These are phyloP conservation scores for Puccinia polysora DNA, from an alignment of 1,284 basidiomycete genomes.

Conservation along the genomic window DNA sequence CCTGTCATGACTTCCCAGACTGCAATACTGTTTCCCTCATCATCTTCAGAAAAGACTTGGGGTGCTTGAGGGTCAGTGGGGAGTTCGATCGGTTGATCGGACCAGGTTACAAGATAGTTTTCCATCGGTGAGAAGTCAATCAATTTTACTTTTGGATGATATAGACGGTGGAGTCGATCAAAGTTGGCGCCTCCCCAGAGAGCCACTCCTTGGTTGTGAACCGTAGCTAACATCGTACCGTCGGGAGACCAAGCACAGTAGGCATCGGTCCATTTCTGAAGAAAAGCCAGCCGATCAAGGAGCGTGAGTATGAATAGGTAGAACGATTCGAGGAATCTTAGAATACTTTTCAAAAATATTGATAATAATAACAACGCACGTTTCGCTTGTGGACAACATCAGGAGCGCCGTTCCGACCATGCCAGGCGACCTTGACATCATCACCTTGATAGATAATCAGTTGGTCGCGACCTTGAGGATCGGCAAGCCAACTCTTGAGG, in stretches of 20 bases:
- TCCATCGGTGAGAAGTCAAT: slow-evolving; percentile 98
- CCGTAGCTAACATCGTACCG: slow-evolving; percentile 87
- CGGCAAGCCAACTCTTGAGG: slow-evolving; percentile 88
- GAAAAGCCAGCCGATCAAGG: background rate
- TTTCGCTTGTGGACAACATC: slow-evolving; percentile 72
- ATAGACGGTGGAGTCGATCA: slow-evolving; percentile 80
- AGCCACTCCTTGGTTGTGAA: slow-evolving; percentile 91
- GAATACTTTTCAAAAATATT: slow-evolving; percentile 43
- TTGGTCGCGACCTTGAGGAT: slow-evolving; percentile 88
- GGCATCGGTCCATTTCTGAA: slow-evolving; percentile 88
- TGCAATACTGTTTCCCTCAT: slow-evolving; percentile 94
- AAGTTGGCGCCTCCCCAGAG: slow-evolving; percentile 91
- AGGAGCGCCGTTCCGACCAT: slow-evolving; percentile 80
- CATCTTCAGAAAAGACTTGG: slow-evolving; percentile 82
- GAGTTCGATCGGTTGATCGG: slow-evolving; percentile 85
- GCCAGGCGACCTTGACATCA: slow-evolving; percentile 88
- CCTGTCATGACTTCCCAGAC: slow-evolving; percentile 97
- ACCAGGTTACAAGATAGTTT: slow-evolving; percentile 96
- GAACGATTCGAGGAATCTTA: background rate
- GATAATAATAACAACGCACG: slow-evolving; percentile 54
- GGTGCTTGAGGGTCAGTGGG: slow-evolving; percentile 57
- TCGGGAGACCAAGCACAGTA: slow-evolving; percentile 97
- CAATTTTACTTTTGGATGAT: slow-evolving; percentile 89
- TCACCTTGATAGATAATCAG: slow-evolving; percentile 89
- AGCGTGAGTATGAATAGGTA: background rate